These are phyloP conservation scores for Persicaria tinctoria DNA, from an alignment of 148 eudicot genomes.

Conservation along the genomic window DNA sequence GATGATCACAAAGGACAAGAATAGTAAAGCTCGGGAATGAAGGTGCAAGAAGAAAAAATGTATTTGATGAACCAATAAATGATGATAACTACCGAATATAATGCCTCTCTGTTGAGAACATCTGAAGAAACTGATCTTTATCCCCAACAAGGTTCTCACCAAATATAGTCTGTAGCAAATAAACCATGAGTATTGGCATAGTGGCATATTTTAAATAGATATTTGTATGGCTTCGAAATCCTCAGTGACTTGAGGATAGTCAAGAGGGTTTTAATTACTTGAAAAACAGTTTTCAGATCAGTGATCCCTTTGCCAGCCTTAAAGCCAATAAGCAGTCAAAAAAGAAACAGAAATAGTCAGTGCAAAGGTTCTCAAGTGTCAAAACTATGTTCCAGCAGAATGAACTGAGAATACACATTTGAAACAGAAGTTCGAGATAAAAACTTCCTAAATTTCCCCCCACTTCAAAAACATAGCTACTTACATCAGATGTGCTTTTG, in stretches of 20 bases:
- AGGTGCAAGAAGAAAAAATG: background rate
- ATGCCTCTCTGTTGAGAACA: constrained; percentile 54
- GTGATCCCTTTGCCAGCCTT: constrained; percentile 95
- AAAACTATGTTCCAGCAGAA: background rate
- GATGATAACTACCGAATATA: constrained; percentile 45
- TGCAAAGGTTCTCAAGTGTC: background rate
- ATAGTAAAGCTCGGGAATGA: background rate
- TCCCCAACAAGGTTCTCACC: constrained; percentile 73
- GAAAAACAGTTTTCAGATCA: constrained; percentile 69
- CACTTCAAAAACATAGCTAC: constrained; percentile 15
- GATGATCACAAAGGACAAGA: background rate
- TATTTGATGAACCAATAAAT: background rate
- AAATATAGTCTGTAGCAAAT: constrained; percentile 63
- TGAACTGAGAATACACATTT: background rate
- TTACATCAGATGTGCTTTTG: constrained; percentile 82
- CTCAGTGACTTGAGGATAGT: constrained; percentile 3
- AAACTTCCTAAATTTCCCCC: too few species aligned
- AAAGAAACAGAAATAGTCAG: background rate
- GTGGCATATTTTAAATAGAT: background rate
- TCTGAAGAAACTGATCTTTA: constrained; percentile 66
- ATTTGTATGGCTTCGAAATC: background rate
- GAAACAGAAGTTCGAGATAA: background rate
- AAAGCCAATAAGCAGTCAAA: constrained; percentile 8
- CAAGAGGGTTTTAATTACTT: constrained; percentile 32
- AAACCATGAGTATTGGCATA: background rate